A percentile compares a stretch with the other conserved stretches of the same genome.
Evolutionary conservation across 768 basidiomycete species (phyloP).

Genomic region (Hydnum rufescens): DNA sequence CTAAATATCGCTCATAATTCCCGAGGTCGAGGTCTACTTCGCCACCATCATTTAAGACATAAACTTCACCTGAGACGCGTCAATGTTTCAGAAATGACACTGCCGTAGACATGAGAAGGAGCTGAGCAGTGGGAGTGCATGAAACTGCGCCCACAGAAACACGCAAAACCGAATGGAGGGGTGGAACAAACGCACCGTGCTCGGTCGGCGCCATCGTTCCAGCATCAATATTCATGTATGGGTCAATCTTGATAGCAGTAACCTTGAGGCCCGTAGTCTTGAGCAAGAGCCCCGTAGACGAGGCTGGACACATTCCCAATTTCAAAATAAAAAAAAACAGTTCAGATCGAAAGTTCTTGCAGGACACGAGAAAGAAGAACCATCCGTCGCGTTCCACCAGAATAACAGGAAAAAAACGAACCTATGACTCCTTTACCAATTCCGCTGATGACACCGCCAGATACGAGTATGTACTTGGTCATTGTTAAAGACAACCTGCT

Average conservation of each 20-base stretch:
- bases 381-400: slow-evolving; percentile 15
- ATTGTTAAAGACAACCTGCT: slow-evolving; percentile 28
- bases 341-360: not conserved
- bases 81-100: not conserved
- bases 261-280: slow-evolving; percentile 93
- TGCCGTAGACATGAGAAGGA: not conserved
- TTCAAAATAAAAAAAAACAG: slow-evolving; percentile 6
- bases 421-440: slow-evolving; percentile 99
- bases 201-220: slow-evolving; percentile 98
- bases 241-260: slow-evolving; percentile 98
- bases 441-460: slow-evolving; percentile 93
- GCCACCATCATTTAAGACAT: slow-evolving; percentile 93
- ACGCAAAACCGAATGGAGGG: not conserved
- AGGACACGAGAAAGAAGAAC: slow-evolving; percentile 1
- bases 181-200: slow-evolving; percentile 45
- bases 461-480: slow-evolving; percentile 94
- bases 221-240: slow-evolving; percentile 99
- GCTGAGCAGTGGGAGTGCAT: not conserved
- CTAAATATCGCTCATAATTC: slow-evolving; percentile 95
- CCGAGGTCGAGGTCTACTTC: slow-evolving; percentile 96
- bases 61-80: slow-evolving; percentile 60
- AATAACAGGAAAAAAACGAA: slow-evolving; percentile 19
- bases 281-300: slow-evolving; percentile 85
- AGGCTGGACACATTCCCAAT: slow-evolving; percentile 34
- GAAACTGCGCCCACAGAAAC: too few relatives aligned